Evolutionary conservation across 2,329 filamentous ascomycete genomes (phyloP), one percentile per base, ranked within the genome.

Genomic region (Sporothrix inflata): DNA sequence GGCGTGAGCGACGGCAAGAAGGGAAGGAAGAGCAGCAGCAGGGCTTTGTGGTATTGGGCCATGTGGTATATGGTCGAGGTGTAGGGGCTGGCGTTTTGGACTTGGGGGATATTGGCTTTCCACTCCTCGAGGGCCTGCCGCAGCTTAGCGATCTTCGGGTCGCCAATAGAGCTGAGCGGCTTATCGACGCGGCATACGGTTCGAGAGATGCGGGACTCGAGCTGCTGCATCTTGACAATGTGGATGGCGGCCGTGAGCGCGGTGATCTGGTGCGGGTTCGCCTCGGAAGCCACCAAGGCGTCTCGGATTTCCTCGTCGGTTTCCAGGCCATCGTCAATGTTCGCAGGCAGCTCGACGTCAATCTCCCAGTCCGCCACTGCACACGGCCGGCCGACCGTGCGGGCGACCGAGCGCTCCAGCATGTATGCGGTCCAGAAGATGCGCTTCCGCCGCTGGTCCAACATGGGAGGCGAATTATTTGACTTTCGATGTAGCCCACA

Each of bases 341-440:
- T 71, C 16, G 55, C 69, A 6, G 69, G 69, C 14, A 71, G 14
- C n/a, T 24, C 69, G n/a, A 71, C 57, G 11, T 71, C 69, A 40
- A 71, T 71, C 60, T 71, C 69, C 21, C 69, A 30, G 57, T 71
- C 69, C 7, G 69, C 42, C 4, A 71, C 69, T 1, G 69, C 38
- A 30, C 57, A 71, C 3, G 69, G 69, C 40, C 69, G 69, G 4
- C 69, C 69, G 2, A 71, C 69, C 7, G 69, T 71, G 14, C 69
- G 55, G 24, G 69, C 69, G 27, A 71, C 69, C 4, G 69, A 71
- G 3, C 69, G 34, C 45, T 71, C 69, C 19, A 71, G 69, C 69
- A 71, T 71, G 30, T 70, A 71, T 24, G 69, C 69, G 16, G 57
- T 71, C 69, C 69, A 71, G 53, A 71, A 71, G 24, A 71, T 71